Percentiles rank a stretch among this genome's conserved stretches.
Evolutionary conservation across 192 early-diverging fungal genomes (phyloP).

Genomic region (Backusella sp.): DNA sequence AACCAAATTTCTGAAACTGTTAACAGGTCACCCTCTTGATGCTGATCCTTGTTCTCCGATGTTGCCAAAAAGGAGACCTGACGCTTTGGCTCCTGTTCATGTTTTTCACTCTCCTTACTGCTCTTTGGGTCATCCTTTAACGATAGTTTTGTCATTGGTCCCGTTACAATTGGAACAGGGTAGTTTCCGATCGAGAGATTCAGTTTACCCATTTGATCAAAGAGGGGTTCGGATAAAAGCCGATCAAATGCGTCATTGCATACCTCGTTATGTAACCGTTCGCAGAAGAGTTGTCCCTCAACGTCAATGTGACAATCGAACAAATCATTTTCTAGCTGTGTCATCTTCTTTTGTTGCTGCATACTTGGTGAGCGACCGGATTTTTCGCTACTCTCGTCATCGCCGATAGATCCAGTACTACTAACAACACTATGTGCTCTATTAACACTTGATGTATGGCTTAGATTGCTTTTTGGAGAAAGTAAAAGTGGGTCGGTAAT

Average conservation of each 20-base stretch:
- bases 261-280: slow-evolving; percentile 2
- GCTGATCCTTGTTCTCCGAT: background rate
- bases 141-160: background rate
- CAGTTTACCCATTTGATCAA: slow-evolving; percentile 10
- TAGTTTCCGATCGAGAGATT: background rate
- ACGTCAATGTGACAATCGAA: slow-evolving; percentile 14
- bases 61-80: background rate
- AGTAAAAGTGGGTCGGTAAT: background rate
- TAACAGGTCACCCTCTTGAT: background rate
- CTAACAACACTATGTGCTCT: background rate
- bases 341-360: background rate
- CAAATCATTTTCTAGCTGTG: background rate
- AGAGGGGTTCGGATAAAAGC: slow-evolving; percentile 7
- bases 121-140: background rate
- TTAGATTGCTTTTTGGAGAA: background rate
- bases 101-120: background rate
- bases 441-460: background rate
- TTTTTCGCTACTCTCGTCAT: background rate
- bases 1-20: slow-evolving; percentile 22
- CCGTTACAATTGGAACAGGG: background rate
- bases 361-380: background rate
- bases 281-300: background rate
- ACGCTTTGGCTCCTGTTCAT: background rate
- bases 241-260: slow-evolving; percentile 4
- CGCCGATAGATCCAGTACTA: background rate